A percentile compares a stretch with the other conserved stretches of the same genome.
Conservation (phyloP, 495 filamentous ascomycete species). For the Aspergillus biplanus region DNA sequence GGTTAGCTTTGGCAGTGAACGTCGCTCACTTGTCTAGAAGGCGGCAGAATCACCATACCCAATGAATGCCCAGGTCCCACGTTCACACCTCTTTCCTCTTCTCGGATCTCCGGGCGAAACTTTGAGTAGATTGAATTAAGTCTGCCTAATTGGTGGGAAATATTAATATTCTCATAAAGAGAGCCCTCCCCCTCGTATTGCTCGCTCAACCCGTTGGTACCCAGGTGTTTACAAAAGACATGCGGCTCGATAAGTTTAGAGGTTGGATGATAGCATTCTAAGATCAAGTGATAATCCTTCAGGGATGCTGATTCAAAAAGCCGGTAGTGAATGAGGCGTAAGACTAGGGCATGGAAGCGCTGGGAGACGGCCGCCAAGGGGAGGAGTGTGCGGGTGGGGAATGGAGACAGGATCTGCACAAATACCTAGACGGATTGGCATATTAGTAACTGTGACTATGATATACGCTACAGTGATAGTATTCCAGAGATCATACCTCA, state of each 20-base stretch:
- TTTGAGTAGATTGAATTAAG: slow-evolving; percentile 55
- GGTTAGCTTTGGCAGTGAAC: slow-evolving; percentile 36
- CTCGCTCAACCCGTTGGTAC: slow-evolving; percentile 55
- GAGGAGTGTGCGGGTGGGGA: slow-evolving; percentile 64
- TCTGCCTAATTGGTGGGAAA: slow-evolving; percentile 35
- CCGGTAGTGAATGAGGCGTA: slow-evolving; percentile 69
- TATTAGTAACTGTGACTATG: background rate
- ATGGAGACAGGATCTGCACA: slow-evolving; percentile 61
- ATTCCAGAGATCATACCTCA: slow-evolving; percentile 37
- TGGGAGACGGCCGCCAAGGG: slow-evolving; percentile 62
- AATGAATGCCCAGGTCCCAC: slow-evolving; percentile 32
- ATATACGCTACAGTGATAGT: background rate
- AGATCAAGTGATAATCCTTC: slow-evolving; percentile 64
- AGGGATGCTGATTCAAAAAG: slow-evolving; percentile 60
- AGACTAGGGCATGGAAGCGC: slow-evolving; percentile 67
- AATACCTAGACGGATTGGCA: slow-evolving; percentile 57
- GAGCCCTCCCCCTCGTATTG: slow-evolving; percentile 39
- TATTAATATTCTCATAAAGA: slow-evolving; percentile 44
- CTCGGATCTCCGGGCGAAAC: slow-evolving; percentile 58
- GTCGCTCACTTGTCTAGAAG: slow-evolving; percentile 23
- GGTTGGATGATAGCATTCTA: slow-evolving; percentile 78
- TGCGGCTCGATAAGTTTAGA: slow-evolving; percentile 69
- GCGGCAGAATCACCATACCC: slow-evolving; percentile 18
- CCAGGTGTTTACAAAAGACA: slow-evolving; percentile 69
- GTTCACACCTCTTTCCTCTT: slow-evolving; percentile 35